A percentile compares a stretch with the other conserved stretches of the same genome.
phyloP scores from a whole-genome alignment of 2,329 filamentous ascomycete genomes.

The Aspergillus tanneri region DNA sequence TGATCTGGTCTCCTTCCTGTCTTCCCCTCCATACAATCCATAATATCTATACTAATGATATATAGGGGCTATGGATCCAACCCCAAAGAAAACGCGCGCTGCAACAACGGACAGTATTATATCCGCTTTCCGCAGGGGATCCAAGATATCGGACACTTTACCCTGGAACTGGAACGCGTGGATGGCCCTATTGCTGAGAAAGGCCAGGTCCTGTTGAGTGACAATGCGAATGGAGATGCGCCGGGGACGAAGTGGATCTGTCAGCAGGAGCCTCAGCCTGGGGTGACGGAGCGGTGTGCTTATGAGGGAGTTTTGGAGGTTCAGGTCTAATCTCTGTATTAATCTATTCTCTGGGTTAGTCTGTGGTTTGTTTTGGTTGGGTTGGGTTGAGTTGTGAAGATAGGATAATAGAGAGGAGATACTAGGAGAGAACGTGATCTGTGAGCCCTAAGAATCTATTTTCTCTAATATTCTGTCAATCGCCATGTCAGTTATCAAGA shows the following conservation, averaged over 20 bases:
- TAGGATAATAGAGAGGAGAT: no score
- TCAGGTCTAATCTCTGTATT: not conserved
- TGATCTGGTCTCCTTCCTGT: constrained; percentile 21
- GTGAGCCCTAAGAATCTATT: no score
- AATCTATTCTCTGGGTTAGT: no score
- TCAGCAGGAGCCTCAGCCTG: constrained; percentile 10
- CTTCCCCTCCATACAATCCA: not conserved
- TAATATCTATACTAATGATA: constrained; percentile 1
- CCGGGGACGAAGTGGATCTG: constrained; percentile 23
- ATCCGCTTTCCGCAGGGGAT: constrained; percentile 24
- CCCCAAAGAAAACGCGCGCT: constrained; percentile 21
- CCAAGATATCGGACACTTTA: constrained; percentile 21
- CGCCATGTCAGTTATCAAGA: no score
- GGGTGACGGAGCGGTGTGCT: constrained; percentile 14
- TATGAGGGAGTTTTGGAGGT: constrained; percentile 20
- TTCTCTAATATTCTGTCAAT: no score
- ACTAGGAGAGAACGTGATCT: no score
- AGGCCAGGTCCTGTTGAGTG: constrained; percentile 17
- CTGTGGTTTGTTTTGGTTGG: no score
- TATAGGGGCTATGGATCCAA: constrained; percentile 13
- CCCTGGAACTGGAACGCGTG: constrained; percentile 21
- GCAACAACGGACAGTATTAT: constrained; percentile 26
- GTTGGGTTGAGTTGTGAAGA: no score
- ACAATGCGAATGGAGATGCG: constrained; percentile 13
- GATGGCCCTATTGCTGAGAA: constrained; percentile 21